Base-by-base conservation (phyloP, 164 flowering plant genomes). In the Stephania yunnanensis region DNA sequence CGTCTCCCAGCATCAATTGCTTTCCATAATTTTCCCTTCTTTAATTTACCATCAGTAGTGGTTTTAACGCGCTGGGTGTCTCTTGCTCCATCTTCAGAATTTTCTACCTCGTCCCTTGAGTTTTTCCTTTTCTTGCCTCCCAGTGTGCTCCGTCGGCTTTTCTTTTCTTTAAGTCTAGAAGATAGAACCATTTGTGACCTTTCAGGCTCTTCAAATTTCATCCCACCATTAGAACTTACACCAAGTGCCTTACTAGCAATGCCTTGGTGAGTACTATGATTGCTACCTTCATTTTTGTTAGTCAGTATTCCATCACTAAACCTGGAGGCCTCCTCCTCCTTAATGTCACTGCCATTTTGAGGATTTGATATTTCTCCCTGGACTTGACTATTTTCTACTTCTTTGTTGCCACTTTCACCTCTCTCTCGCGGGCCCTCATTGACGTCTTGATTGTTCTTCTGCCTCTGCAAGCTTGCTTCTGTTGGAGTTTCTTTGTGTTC, bases 71-170 rank as follows among this genome's bases (percentile, higher is more conserved):
- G 61, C 61, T 13, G 8, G 19, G 19, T 53, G 5, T 53, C 61
- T 12, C 17, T 53, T 11, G 61, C 61, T 7, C 61, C 61, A 61
- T 61, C 66, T 61, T 5, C 44, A 42, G 45, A 25, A 20, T n/a
- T 7, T 55, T 10, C 48, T 2, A 1, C 4, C 61, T 6, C 53
- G 7, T 71, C 72, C 63, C 68, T 82, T 1, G 79, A 79, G 66
- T 70, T 52, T 48, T 66, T 80, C 81, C 84, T 73, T 74, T 80
- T 83, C 74, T 78, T 88, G 22, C 80, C 83, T 73, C 31, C 81
- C 1, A 68, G 46, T 69, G 71, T 79, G 36, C 77, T 74, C 20
- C 64, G 25, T 30, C 50, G 20, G 0, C 80, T 74, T 67, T 46
- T 78, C 53, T 75, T 75, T 42, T 77, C 78, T 52, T 69, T 79